These are phyloP conservation scores for Botrytis deweyae DNA, from an alignment of 2,329 filamentous ascomycete genomes.

Conservation along the genomic window DNA sequence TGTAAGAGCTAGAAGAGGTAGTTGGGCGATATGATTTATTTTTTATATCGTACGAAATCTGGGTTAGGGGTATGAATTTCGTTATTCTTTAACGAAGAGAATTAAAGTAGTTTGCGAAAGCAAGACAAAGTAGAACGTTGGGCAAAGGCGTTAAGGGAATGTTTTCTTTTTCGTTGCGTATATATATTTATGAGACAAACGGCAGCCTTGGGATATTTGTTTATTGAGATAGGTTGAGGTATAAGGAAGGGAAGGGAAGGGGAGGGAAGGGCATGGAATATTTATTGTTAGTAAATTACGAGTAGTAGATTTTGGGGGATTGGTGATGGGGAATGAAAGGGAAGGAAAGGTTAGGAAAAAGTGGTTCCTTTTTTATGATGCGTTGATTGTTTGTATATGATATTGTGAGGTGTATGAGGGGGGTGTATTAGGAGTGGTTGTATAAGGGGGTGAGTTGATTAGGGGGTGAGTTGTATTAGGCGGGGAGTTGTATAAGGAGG, in stretches of 20 bases:
- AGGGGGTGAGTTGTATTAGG: no score
- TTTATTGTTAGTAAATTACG: neutral
- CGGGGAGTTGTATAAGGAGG: no score
- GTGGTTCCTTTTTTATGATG: neutral
- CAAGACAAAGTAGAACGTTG: neutral
- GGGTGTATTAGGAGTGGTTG: no score
- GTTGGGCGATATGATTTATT: conserved; percentile 67
- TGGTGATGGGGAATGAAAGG: neutral
- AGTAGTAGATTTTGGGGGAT: neutral
- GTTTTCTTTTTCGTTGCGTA: neutral
- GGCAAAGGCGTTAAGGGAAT: neutral
- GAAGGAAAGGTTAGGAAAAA: neutral
- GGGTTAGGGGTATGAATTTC: neutral
- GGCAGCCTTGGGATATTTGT: neutral
- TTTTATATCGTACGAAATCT: neutral
- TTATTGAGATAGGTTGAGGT: neutral
- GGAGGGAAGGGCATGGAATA: neutral
- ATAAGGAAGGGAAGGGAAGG: neutral
- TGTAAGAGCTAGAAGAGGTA: conserved; percentile 63
- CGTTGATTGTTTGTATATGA: neutral
- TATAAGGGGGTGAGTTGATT: no score
- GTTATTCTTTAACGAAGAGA: neutral
- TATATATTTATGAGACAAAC: conserved; percentile 1
- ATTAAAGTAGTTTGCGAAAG: neutral
- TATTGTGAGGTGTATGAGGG: neutral